phyloP scores from a whole-genome alignment of 495 filamentous ascomycete genomes.

The Sabuloglossum arenarium region DNA sequence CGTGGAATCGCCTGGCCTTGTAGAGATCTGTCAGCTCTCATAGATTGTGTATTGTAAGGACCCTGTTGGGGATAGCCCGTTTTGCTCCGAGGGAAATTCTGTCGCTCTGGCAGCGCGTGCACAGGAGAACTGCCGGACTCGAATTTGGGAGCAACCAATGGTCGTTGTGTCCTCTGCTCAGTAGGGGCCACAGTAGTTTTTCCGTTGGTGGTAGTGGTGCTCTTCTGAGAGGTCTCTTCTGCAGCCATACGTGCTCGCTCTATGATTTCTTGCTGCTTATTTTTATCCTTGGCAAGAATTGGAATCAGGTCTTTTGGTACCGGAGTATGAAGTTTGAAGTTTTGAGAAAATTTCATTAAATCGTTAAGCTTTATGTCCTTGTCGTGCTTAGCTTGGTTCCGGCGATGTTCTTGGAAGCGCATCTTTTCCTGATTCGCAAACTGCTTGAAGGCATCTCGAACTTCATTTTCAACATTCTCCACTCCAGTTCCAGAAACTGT shows the following conservation, averaged over 20 bases:
- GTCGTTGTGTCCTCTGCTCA: constrained; percentile 3
- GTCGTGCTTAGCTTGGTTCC: constrained; percentile 42
- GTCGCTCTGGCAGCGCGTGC: constrained; percentile 18
- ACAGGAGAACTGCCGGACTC: neutral
- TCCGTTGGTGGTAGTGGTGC: neutral
- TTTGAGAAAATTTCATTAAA: constrained; percentile 81
- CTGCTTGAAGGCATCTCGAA: constrained; percentile 57
- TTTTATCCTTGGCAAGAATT: constrained; percentile 87
- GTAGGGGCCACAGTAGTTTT: neutral
- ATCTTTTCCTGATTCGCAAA: constrained; percentile 64
- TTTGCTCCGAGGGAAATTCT: constrained; percentile 22
- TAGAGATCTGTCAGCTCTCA: constrained; percentile 6
- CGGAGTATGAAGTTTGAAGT: constrained; percentile 79
- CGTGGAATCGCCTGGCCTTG: constrained; percentile 9
- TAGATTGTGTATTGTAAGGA: constrained; percentile 13
- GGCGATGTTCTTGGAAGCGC: constrained; percentile 48
- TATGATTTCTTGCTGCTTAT: constrained; percentile 81
- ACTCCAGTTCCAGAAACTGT: constrained; percentile 10
- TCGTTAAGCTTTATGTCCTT: constrained; percentile 84
- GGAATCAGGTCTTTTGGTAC: constrained; percentile 82
- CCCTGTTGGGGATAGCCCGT: constrained; percentile 27
- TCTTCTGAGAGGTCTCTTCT: constrained; percentile 21
- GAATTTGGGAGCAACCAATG: neutral
- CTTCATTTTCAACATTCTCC: constrained; percentile 55
- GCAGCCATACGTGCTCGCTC: constrained; percentile 56